Conservation (phyloP, 1,284 basidiomycete species). For the Psilocybe mexicana region DNA sequence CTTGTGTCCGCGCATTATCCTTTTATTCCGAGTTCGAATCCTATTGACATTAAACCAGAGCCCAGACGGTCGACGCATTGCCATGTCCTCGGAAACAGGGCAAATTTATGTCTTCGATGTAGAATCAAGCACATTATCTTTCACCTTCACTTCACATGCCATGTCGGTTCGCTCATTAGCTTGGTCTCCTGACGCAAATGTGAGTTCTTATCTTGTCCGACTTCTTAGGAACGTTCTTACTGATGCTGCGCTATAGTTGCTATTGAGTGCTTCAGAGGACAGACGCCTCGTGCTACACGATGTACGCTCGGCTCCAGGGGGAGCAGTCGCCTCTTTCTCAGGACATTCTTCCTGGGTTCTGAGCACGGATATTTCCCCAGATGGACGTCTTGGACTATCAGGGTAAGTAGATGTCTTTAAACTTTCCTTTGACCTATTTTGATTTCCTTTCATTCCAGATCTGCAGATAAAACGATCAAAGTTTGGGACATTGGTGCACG, state of each 20-base stretch:
- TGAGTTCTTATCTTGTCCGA: slow-evolving; percentile 26
- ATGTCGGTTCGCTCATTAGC: slow-evolving; percentile 81
- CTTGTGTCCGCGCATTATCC: slow-evolving; percentile 56
- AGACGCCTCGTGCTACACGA: slow-evolving; percentile 86
- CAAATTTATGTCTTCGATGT: slow-evolving; percentile 83
- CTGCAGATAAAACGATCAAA: slow-evolving; percentile 83
- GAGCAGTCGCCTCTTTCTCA: slow-evolving; percentile 77
- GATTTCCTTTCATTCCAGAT: slow-evolving; percentile 41
- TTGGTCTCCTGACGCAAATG: slow-evolving; percentile 77
- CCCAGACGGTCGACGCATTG: slow-evolving; percentile 79
- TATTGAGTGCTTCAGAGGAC: slow-evolving; percentile 86
- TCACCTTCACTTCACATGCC: slow-evolving; percentile 81
- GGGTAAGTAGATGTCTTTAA: slow-evolving; percentile 54
- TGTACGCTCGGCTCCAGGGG: slow-evolving; percentile 69
- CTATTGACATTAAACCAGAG: slow-evolving; percentile 51
- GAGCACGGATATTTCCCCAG: slow-evolving; percentile 76
- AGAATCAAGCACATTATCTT: slow-evolving; percentile 59
- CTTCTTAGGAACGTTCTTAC: not conserved
- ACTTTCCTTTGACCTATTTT: slow-evolving; percentile 1
- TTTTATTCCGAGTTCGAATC: slow-evolving; percentile 8
- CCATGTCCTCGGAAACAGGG: slow-evolving; percentile 78
- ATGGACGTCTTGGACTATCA: slow-evolving; percentile 73
- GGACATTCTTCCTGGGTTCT: slow-evolving; percentile 90
- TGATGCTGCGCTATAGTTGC: slow-evolving; percentile 47
- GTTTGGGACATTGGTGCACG: slow-evolving; percentile 86